Conservation (phyloP, 345 rosid genomes). For the Gossypium bickii region DNA sequence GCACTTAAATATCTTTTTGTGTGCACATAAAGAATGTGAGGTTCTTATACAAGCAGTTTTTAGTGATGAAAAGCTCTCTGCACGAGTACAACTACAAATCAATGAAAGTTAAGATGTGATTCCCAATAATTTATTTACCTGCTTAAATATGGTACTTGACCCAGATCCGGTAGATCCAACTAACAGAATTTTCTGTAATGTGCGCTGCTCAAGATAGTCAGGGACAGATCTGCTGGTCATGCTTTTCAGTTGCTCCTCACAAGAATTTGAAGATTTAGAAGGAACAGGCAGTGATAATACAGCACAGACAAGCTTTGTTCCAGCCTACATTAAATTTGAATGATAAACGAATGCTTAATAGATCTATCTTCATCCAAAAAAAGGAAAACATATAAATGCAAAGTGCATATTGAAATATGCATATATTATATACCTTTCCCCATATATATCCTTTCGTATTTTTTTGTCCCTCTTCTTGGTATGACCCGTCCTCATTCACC, state of each 20-base stretch:
- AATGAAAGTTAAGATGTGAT: background rate
- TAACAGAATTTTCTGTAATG: conserved; percentile 72
- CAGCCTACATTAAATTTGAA: conserved; percentile 50
- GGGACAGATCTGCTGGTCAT: conserved; percentile 57
- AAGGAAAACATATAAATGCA: background rate
- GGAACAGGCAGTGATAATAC: conserved; percentile 92
- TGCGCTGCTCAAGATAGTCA: conserved; percentile 71
- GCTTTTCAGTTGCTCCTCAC: conserved; percentile 53
- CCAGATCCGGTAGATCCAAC: conserved; percentile 91
- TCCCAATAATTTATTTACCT: conserved; percentile 42
- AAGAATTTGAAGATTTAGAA: conserved; percentile 58
- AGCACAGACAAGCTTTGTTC: conserved; percentile 87
- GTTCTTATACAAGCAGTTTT: background rate
- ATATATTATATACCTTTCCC: conserved; percentile 69
- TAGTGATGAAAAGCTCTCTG: background rate
- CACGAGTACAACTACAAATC: background rate
- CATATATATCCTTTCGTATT: conserved; percentile 96
- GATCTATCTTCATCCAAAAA: background rate
- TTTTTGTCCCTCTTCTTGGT: conserved; percentile 99
- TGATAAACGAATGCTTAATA: conserved; percentile 18
- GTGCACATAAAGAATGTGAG: background rate
- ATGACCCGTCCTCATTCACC: conserved; percentile 99
- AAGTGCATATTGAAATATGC: background rate
- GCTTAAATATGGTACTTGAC: conserved; percentile 94
- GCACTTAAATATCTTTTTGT: background rate